A percentile compares a stretch with the other conserved stretches of the same genome.
These are phyloP conservation scores for Chaetomiaceae sp. DNA, from an alignment of 2,329 filamentous ascomycete species.

Conservation along the genomic window DNA sequence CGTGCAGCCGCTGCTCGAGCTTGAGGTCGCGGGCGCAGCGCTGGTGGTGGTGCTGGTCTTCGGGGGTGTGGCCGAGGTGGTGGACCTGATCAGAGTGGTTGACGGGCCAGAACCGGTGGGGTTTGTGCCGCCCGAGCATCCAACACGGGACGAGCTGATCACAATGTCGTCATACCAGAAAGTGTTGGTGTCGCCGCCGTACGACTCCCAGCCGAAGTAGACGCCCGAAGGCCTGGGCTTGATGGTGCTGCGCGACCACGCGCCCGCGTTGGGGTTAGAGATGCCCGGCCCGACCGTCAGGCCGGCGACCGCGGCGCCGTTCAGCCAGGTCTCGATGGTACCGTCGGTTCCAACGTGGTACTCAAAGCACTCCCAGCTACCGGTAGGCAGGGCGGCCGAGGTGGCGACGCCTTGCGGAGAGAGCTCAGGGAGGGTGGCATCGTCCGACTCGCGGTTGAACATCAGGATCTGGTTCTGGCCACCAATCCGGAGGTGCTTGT, in stretches of 20 bases:
- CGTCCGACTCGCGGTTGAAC: conserved; percentile 61
- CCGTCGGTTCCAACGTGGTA: conserved; percentile 57
- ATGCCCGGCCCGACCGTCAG: conserved; percentile 46
- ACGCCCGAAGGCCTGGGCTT: conserved; percentile 51
- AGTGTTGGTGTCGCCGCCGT: conserved; percentile 56
- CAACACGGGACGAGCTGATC: conserved; percentile 44
- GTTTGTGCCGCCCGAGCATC: conserved; percentile 35
- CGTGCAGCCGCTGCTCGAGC: conserved; percentile 2
- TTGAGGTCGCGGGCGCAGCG: conserved; percentile 1
- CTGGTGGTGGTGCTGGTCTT: conserved; percentile 1
- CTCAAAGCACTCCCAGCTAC: conserved; percentile 56
- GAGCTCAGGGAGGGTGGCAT: conserved; percentile 58
- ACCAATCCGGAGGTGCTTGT: conserved; percentile 59
- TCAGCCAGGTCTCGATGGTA: conserved; percentile 57
- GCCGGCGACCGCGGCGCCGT: conserved; percentile 47
- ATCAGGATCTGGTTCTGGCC: conserved; percentile 58
- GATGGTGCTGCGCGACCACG: conserved; percentile 48
- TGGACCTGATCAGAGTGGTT: background rate
- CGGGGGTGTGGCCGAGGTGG: background rate
- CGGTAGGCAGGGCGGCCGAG: conserved; percentile 47
- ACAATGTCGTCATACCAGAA: conserved; percentile 60
- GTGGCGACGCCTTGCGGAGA: conserved; percentile 55
- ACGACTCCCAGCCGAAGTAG: conserved; percentile 62
- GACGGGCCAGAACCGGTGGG: background rate
- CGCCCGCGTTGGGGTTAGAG: conserved; percentile 47